Evolutionary conservation across 2,329 filamentous ascomycete species (phyloP), one percentile per base, ranked within the genome.

Genomic region (Colletotrichum neosansevieriae): DNA sequence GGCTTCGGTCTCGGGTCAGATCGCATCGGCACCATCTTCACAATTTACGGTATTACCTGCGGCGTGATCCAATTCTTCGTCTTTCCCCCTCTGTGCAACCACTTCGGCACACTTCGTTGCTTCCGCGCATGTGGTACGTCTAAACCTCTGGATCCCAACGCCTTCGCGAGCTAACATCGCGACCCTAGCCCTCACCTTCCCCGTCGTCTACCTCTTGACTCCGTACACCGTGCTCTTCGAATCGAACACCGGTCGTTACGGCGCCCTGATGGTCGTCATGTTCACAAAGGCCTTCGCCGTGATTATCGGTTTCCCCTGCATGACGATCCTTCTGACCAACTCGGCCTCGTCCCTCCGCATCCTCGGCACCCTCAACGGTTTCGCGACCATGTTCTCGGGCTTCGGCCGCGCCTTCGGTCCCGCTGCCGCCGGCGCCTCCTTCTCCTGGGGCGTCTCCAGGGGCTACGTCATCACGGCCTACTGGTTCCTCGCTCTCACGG

Each of bases 351-450:
- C 91, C 7, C 91, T 92, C 63, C 87, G 93, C 57, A 92, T 97
- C 1, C 88, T 98, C 2, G 96, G 96, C 3, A 94, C 92, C 0
- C 92, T 98, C 63, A 98, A 98, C 75, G 96, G 95, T 3, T 89
- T 97, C 70, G 94, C 94, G 0, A 97, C 94, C 0, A 92, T 91
- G 63, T 89, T 94, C 38, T 91, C 90, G 71, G 94, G 93, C 0
- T 79, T 98, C 5, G 95, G 94, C 2, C 84, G 94, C 56, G 94
- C 94, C 0, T 75, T 86, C 0, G 96, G 96, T 0, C 95, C 96
- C 0, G 92, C 92, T 0, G 78, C 91, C 38, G 86, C 89, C 0
- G 95, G 95, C 0, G 81, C 84, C 1, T 83, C 90, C 0, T 98
- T 97, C 75, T 91, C 89, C 0, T 89, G 88, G 80, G 95, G 95